A percentile compares a stretch with the other conserved stretches of the same genome.
These are phyloP conservation scores for Penicillium sp. DNA, from an alignment of 2,329 filamentous ascomycete genomes.

Conservation along the genomic window DNA sequence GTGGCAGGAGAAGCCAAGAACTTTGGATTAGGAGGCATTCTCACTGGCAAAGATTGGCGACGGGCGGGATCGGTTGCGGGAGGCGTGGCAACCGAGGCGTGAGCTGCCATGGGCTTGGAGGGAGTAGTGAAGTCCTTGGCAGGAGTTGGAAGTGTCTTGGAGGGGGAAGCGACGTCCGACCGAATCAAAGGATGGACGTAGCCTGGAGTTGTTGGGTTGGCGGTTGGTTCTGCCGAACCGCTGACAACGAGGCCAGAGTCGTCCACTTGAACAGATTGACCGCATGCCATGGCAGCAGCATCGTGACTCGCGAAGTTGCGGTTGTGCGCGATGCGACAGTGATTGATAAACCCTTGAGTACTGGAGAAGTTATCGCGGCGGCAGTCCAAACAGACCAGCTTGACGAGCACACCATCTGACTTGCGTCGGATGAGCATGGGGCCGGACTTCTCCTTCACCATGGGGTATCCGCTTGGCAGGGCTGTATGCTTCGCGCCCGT, in stretches of 20 bases:
- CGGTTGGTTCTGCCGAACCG: conserved; percentile 33
- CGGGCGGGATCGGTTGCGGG: conserved; percentile 11
- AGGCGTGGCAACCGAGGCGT: conserved; percentile 29
- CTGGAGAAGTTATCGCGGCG: conserved; percentile 89
- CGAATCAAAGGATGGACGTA: conserved; percentile 66
- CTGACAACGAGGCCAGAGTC: conserved; percentile 55
- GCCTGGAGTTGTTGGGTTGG: conserved; percentile 43
- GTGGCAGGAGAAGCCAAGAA: conserved; percentile 61
- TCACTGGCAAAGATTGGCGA: conserved; percentile 18
- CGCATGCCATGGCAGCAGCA: conserved; percentile 84
- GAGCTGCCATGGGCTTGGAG: conserved; percentile 18
- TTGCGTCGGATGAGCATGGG: conserved; percentile 83
- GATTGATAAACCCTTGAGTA: conserved; percentile 98
- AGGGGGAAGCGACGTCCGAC: conserved; percentile 48
- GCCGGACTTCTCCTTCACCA: conserved; percentile 77
- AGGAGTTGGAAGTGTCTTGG: conserved; percentile 8
- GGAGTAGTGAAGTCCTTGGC: conserved; percentile 20
- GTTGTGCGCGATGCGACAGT: conserved; percentile 93
- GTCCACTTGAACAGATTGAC: conserved; percentile 75
- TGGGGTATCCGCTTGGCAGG: conserved; percentile 69
- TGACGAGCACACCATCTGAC: conserved; percentile 79
- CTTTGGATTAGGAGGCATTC: conserved; percentile 32
- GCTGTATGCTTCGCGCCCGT: conserved; percentile 68
- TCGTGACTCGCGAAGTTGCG: conserved; percentile 95
- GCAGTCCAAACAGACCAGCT: conserved; percentile 87